phyloP scores from a whole-genome alignment of 352 stramenopile species.

The Pythium grandisporangium region DNA sequence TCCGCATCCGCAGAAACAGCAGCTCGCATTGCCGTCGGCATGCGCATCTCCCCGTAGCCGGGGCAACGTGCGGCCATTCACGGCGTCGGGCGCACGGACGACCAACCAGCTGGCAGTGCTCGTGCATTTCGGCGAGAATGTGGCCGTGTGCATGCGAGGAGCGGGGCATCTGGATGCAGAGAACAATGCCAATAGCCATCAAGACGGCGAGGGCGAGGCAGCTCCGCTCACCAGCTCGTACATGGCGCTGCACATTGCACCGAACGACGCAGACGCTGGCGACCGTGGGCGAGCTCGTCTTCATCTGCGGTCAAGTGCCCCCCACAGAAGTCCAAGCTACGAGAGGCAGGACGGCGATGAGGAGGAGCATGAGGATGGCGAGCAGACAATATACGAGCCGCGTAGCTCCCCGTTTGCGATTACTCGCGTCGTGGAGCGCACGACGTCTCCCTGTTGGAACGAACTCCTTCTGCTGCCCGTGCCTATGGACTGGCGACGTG shows the following conservation, averaged over 20 bases:
- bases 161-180: no score
- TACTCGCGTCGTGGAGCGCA: conserved; percentile 44
- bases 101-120: conserved; percentile 38
- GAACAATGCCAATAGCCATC: no score
- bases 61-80: conserved; percentile 52
- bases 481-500: conserved; percentile 25
- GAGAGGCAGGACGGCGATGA: no score
- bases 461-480: conserved; percentile 55
- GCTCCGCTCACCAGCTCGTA: background rate
- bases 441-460: conserved; percentile 37
- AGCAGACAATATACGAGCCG: conserved; percentile 28
- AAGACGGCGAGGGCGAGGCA: no score
- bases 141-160: conserved; percentile 24
- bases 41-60: conserved; percentile 18
- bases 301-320: no score
- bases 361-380: background rate
- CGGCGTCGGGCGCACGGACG: conserved; percentile 20
- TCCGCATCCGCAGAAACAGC: no score
- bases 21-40: conserved; percentile 24
- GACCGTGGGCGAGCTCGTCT: no score
- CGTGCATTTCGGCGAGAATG: conserved; percentile 35
- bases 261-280: background rate
- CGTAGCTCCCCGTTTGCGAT: conserved; percentile 51
- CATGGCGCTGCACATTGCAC: background rate
- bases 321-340: no score